Base-by-base conservation (phyloP, 306 rosid species). In the cucumber (Cucumis sativus) region DNA sequence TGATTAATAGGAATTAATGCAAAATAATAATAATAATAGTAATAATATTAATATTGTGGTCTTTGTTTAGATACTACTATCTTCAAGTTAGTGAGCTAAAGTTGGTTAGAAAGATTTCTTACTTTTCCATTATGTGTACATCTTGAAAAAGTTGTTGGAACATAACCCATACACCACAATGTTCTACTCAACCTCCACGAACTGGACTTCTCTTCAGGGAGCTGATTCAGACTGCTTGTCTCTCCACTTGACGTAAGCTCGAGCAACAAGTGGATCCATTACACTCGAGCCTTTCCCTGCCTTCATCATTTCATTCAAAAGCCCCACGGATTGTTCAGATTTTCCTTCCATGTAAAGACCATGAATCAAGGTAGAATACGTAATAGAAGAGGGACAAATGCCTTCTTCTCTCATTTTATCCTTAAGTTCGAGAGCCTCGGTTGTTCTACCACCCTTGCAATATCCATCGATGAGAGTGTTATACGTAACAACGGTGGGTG, bases 401-500 rank as follows among this genome's bases (percentile, higher is more conserved):
- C 90, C 91, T 84, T 83, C 89, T 84, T 72, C 83, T 45, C 49
- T 76, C 93, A 91, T 91, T 86, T 79, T 85, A 45, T 90, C 89
- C 80, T 87, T 90, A 84, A 88, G 66, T 78, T 85, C 84, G 25
- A 89, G 81, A 75, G 91, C 97, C 84, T 88, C 90, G 83, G 20
- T 57, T 57, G 84, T 78, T 82, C 89, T 88, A 45, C 98, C 97
- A 75, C 80, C 79, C 65, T 70, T 86, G 74, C 83, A 56, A 82
- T 84, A 90, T 54, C 87, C 96, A 74, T 83, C 84, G 58, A 90
- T 86, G 83, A 94, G 80, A 65, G 84, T 86, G 64, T 94, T 91
- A 78, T 90, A 91, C 52, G 97, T 89, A 59, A 91, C 84, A 28
- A 59, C 87, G 80, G 88, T 88, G 61, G 98, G 91, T 87, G 85